Evolutionary conservation across 2,329 filamentous ascomycete genomes (phyloP).

Genomic region (Exophiala alcalophila): DNA sequence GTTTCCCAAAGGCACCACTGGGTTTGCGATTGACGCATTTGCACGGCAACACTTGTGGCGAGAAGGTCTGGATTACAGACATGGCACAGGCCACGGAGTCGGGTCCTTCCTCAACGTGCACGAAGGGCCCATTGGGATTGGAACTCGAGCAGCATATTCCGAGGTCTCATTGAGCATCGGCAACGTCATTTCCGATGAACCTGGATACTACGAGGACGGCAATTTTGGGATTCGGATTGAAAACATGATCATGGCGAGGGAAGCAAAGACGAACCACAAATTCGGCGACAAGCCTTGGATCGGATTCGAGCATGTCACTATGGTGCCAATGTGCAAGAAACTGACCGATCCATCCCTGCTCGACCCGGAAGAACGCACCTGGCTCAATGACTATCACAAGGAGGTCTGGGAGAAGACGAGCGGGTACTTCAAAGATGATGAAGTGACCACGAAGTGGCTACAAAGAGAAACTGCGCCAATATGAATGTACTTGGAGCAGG

Average conservation of each 20-base stretch:
- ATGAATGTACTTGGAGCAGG: conserved; percentile 17
- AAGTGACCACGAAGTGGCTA: conserved; percentile 73
- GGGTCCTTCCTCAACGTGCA: conserved; percentile 96
- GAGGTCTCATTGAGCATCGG: conserved; percentile 87
- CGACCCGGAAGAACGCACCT: conserved; percentile 70
- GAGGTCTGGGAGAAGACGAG: conserved; percentile 81
- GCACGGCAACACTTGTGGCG: conserved; percentile 93
- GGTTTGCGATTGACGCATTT: conserved; percentile 83
- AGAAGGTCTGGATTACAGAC: conserved; percentile 87
- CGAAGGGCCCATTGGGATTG: conserved; percentile 94
- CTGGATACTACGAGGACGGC: conserved; percentile 95
- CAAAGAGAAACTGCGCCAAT: conserved; percentile 59
- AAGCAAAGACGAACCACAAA: conserved; percentile 78
- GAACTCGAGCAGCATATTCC: conserved; percentile 83
- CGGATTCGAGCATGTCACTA: conserved; percentile 94
- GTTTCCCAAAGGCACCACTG: conserved; percentile 93
- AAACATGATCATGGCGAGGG: conserved; percentile 87
- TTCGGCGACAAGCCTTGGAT: conserved; percentile 94
- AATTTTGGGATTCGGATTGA: conserved; percentile 94
- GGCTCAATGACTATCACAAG: conserved; percentile 81
- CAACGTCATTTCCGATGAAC: conserved; percentile 94
- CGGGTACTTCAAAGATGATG: conserved; percentile 69
- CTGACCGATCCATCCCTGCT: conserved; percentile 74
- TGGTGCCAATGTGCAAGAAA: conserved; percentile 91
- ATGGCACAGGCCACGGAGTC: conserved; percentile 94